Conservation (phyloP, 106 monocot species). For the Dendrobium chrysotoxum region DNA sequence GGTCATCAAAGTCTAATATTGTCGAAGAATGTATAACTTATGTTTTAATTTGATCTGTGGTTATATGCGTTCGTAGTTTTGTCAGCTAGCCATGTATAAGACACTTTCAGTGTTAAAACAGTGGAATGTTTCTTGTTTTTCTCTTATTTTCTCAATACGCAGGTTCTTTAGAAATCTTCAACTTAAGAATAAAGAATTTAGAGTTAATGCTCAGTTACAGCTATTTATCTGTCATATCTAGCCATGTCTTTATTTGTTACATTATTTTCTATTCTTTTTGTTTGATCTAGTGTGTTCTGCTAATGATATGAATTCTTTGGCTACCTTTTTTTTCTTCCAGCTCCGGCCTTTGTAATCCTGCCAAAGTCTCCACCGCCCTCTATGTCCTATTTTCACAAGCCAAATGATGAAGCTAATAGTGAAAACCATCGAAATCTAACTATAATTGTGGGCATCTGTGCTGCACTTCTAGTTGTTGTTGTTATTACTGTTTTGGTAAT, state of each 20-base stretch:
- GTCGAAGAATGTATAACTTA: too few species aligned
- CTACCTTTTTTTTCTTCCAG: constrained; percentile 29
- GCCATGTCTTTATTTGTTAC: neutral
- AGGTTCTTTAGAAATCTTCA: neutral
- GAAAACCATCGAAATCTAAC: constrained; percentile 30
- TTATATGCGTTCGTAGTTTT: too few species aligned
- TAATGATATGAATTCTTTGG: neutral
- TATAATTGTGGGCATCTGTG: constrained; percentile 45
- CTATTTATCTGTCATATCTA: neutral
- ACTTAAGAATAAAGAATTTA: neutral
- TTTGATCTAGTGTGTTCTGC: neutral
- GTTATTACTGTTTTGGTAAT: constrained; percentile 28
- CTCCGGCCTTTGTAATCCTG: constrained; percentile 34
- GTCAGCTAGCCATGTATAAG: too few species aligned
- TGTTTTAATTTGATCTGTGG: too few species aligned
- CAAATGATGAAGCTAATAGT: constrained; percentile 14
- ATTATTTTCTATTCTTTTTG: constrained; percentile 1
- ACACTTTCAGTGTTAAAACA: too few species aligned
- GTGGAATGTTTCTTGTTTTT: neutral
- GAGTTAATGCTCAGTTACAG: neutral
- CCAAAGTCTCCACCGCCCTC: constrained; percentile 35
- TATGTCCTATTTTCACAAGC: constrained; percentile 16
- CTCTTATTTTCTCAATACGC: neutral
- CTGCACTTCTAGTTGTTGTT: constrained; percentile 36
- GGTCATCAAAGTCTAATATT: too few species aligned